These are phyloP conservation scores for Polychaeton citri DNA, from an alignment of 2,329 filamentous ascomycete genomes.

Conservation along the genomic window DNA sequence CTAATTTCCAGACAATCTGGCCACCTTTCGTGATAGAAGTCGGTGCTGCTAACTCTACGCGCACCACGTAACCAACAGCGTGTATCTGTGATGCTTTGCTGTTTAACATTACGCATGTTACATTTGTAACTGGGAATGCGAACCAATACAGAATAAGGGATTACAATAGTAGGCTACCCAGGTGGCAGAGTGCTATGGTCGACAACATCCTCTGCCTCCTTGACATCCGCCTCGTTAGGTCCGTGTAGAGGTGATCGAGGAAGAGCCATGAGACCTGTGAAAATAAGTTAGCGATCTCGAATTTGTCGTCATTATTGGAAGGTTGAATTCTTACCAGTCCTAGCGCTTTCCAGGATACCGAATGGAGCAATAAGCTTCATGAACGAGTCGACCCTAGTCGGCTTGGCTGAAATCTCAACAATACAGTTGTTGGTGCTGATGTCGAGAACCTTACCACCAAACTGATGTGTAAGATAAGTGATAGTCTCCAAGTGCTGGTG, in stretches of 20 bases:
- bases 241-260: slow-evolving; percentile 80
- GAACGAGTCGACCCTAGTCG: slow-evolving; percentile 87
- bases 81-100: no score
- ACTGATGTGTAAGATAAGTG: slow-evolving; percentile 93
- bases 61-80: no score
- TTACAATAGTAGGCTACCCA: slow-evolving; percentile 43
- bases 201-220: slow-evolving; percentile 88
- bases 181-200: slow-evolving; percentile 89
- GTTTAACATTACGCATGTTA: no score
- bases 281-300: slow-evolving; percentile 7
- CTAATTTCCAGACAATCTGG: no score
- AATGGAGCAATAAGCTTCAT: slow-evolving; percentile 91
- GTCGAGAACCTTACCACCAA: slow-evolving; percentile 92
- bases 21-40: no score
- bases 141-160: neutral
- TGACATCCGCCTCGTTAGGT: slow-evolving; percentile 53
- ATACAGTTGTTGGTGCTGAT: slow-evolving; percentile 98
- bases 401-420: slow-evolving; percentile 91
- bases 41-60: no score
- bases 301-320: neutral
- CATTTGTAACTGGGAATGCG: no score
- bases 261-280: slow-evolving; percentile 75
- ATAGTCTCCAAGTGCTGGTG: slow-evolving; percentile 95
- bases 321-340: slow-evolving; percentile 47
- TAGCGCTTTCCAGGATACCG: slow-evolving; percentile 88